Evolutionary conservation across 495 filamentous ascomycete species (phyloP).

Genomic region (Neurospora tetraspora): DNA sequence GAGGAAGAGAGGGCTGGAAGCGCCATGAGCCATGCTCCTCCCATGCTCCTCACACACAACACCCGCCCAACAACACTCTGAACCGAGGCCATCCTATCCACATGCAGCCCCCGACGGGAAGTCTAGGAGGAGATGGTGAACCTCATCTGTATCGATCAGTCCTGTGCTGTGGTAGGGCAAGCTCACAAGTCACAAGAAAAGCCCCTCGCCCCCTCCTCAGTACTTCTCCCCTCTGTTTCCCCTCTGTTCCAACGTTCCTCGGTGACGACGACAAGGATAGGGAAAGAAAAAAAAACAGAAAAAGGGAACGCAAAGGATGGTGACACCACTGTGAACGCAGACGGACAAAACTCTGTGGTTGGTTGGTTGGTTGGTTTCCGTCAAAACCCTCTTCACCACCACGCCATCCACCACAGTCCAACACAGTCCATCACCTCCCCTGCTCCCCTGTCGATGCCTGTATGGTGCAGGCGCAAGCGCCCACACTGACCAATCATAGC

Average conservation of each 20-base stretch:
- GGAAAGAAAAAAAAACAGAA: background rate
- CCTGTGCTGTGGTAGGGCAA: background rate
- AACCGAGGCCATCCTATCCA: background rate
- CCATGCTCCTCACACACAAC: background rate
- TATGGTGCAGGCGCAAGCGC: constrained; percentile 27
- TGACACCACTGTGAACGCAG: background rate
- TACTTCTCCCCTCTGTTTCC: background rate
- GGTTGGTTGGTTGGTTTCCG: background rate
- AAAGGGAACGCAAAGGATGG: background rate
- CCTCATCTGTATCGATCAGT: background rate
- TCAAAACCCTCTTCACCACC: background rate
- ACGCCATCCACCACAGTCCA: background rate
- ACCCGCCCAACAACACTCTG: background rate
- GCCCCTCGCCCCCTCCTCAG: background rate
- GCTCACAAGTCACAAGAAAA: background rate
- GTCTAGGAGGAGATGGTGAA: background rate
- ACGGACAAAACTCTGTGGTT: background rate
- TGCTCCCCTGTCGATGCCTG: constrained; percentile 6
- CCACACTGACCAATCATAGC: constrained; percentile 11
- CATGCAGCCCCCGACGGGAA: background rate
- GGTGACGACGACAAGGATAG: constrained; percentile 1
- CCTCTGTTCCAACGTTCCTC: background rate
- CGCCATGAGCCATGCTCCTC: background rate
- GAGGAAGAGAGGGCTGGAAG: background rate
- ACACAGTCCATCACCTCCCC: background rate